Percentiles rank a stretch among this genome's conserved stretches.
These are phyloP conservation scores for Blastobotrys chiropterorum DNA, from an alignment of 805 yeast genomes.

Conservation along the genomic window DNA sequence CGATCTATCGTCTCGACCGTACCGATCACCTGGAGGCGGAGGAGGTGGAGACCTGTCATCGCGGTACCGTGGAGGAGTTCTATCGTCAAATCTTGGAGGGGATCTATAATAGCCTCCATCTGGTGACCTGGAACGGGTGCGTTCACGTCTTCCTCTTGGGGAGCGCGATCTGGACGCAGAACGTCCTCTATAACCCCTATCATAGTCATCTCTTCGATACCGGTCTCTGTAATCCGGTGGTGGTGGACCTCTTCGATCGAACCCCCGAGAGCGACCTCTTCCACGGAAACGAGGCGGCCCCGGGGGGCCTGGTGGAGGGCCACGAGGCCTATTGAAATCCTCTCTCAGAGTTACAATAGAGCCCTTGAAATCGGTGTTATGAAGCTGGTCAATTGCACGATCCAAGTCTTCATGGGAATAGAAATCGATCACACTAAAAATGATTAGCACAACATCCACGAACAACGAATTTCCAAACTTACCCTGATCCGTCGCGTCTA, in stretches of 20 bases:
- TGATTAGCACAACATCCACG: no score
- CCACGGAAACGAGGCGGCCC: slow-evolving; percentile 20
- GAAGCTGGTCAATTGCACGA: slow-evolving; percentile 61
- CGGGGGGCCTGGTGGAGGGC: slow-evolving; percentile 39
- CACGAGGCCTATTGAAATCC: slow-evolving; percentile 53
- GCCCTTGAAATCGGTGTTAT: slow-evolving; percentile 69
- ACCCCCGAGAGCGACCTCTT: slow-evolving; percentile 33
- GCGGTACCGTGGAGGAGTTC: background rate
- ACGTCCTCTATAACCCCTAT: slow-evolving; percentile 43
- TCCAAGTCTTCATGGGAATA: slow-evolving; percentile 61
- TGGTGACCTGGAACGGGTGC: slow-evolving; percentile 25
- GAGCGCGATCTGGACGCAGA: slow-evolving; percentile 29
- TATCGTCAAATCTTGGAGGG: background rate
- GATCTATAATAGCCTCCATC: no score
- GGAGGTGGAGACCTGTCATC: background rate
- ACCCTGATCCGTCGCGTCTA: no score
- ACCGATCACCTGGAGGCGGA: background rate
- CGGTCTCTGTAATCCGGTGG: no score
- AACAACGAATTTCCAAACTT: no score
- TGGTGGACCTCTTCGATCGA: no score
- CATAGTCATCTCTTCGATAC: slow-evolving; percentile 40
- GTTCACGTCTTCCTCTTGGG: slow-evolving; percentile 33
- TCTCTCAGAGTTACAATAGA: slow-evolving; percentile 61
- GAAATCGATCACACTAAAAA: slow-evolving; percentile 31
- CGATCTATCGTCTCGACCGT: background rate